Evolutionary conservation across 805 yeast species (phyloP).

Genomic region (Novakomyces olei): DNA sequence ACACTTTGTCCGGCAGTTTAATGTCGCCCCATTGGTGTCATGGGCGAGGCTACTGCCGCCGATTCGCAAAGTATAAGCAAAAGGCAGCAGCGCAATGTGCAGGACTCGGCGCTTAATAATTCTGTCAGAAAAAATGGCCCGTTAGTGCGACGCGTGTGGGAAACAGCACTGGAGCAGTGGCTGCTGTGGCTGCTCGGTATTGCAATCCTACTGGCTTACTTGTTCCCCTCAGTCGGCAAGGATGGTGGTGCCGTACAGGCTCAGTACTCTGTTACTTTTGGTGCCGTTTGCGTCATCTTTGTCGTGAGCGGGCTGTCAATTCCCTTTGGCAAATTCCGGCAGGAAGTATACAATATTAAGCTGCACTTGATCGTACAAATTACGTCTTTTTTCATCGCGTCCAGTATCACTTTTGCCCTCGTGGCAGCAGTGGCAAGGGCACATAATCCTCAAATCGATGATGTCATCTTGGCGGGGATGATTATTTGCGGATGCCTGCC

Average conservation of each 20-base stretch:
- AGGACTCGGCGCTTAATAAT: too few relatives aligned
- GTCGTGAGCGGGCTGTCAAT: constrained; percentile 62
- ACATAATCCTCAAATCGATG: constrained; percentile 33
- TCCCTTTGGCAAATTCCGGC: constrained; percentile 36
- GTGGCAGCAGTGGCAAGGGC: constrained; percentile 44
- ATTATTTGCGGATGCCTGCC: constrained; percentile 74
- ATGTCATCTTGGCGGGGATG: constrained; percentile 62
- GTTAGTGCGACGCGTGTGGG: too few relatives aligned
- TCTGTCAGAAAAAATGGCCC: too few relatives aligned
- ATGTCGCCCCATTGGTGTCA: too few relatives aligned
- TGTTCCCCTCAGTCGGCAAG: constrained; percentile 64
- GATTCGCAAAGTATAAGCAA: too few relatives aligned
- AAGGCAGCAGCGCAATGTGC: too few relatives aligned
- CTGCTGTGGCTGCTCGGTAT: constrained; percentile 51
- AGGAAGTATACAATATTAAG: constrained; percentile 56
- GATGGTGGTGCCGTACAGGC: constrained; percentile 58
- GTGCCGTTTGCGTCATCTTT: constrained; percentile 72
- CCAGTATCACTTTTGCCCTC: constrained; percentile 49
- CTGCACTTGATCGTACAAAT: constrained; percentile 49
- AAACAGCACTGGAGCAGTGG: too few relatives aligned
- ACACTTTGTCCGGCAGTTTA: too few relatives aligned
- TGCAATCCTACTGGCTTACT: constrained; percentile 50
- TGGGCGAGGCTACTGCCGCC: too few relatives aligned
- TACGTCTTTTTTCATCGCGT: constrained; percentile 41
- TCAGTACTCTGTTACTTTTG: constrained; percentile 58